These are phyloP conservation scores for Fusarium graminum DNA, from an alignment of 2,329 filamentous ascomycete genomes.

Conservation along the genomic window DNA sequence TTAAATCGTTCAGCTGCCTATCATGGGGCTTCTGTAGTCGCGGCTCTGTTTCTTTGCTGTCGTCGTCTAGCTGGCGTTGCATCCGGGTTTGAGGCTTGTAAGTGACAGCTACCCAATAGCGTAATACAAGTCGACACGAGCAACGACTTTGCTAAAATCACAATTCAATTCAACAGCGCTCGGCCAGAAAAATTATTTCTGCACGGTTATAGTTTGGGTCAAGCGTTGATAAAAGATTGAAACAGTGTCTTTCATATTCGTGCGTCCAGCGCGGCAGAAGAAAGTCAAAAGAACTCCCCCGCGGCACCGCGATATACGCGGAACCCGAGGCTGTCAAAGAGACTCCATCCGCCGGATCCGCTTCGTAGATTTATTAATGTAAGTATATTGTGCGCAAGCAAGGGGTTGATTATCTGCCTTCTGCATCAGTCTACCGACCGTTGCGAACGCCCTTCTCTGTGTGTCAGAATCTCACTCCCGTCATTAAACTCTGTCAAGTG, in stretches of 20 bases:
- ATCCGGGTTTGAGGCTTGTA: slow-evolving; percentile 36
- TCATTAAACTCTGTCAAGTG: slow-evolving; percentile 13
- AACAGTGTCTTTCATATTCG: neutral
- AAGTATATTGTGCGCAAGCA: neutral
- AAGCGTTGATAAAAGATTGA: neutral
- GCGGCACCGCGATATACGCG: slow-evolving; percentile 20
- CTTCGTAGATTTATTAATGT: neutral
- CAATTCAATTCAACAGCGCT: slow-evolving; percentile 6
- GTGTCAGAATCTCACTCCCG: slow-evolving; percentile 12
- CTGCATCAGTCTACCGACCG: slow-evolving; percentile 21
- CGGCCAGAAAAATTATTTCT: neutral
- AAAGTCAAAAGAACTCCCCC: slow-evolving; percentile 1
- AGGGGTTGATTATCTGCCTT: slow-evolving; percentile 3
- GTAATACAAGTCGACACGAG: slow-evolving; percentile 15
- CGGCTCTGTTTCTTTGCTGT: slow-evolving; percentile 25
- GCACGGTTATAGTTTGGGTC: neutral
- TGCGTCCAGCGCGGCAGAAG: slow-evolving; percentile 8
- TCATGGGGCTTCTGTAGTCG: slow-evolving; percentile 3
- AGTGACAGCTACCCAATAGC: slow-evolving; percentile 37
- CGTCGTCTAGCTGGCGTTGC: slow-evolving; percentile 13
- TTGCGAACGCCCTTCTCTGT: slow-evolving; percentile 18
- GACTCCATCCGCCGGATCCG: slow-evolving; percentile 28
- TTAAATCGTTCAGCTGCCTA: slow-evolving; percentile 22
- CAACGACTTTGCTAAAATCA: slow-evolving; percentile 20
- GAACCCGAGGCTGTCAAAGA: slow-evolving; percentile 23